phyloP scores from a whole-genome alignment of 768 basidiomycete genomes.

The Mycena olivaceomarginata region DNA sequence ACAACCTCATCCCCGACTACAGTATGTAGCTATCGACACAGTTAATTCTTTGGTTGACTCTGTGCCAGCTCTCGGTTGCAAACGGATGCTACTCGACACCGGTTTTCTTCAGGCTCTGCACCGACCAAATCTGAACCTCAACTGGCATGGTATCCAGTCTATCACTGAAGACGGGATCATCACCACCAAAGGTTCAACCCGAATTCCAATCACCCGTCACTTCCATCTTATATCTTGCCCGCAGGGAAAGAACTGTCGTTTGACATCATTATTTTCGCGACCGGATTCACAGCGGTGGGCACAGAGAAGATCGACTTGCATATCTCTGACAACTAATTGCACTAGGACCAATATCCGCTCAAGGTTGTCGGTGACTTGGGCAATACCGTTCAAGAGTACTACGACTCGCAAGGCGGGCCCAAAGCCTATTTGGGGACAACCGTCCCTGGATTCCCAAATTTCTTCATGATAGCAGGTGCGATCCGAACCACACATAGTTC shows the following conservation, averaged over 20 bases:
- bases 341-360: conserved; percentile 61
- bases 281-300: conserved; percentile 71
- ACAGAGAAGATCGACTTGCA: not conserved
- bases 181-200: conserved; percentile 13
- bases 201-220: not conserved
- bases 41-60: not conserved
- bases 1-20: conserved; percentile 68
- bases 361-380: conserved; percentile 66
- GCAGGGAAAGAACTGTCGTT: conserved; percentile 67
- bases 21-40: conserved; percentile 50
- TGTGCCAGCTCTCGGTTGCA: conserved; percentile 22
- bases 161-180: conserved; percentile 8
- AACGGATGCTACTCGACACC: conserved; percentile 18
- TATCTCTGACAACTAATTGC: conserved; percentile 17
- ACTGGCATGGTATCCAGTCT: conserved; percentile 28
- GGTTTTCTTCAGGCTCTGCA: conserved; percentile 14
- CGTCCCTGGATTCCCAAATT: conserved; percentile 75
- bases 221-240: not conserved
- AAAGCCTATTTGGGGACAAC: conserved; percentile 73
- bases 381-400: conserved; percentile 65
- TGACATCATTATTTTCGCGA: conserved; percentile 76
- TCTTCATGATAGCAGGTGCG: conserved; percentile 69
- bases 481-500: not conserved
- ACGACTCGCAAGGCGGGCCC: conserved; percentile 67
- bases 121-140: conserved; percentile 18